These are phyloP conservation scores for Proliferodiscus dingleyae DNA, from an alignment of 2,329 filamentous ascomycete species.

Conservation along the genomic window DNA sequence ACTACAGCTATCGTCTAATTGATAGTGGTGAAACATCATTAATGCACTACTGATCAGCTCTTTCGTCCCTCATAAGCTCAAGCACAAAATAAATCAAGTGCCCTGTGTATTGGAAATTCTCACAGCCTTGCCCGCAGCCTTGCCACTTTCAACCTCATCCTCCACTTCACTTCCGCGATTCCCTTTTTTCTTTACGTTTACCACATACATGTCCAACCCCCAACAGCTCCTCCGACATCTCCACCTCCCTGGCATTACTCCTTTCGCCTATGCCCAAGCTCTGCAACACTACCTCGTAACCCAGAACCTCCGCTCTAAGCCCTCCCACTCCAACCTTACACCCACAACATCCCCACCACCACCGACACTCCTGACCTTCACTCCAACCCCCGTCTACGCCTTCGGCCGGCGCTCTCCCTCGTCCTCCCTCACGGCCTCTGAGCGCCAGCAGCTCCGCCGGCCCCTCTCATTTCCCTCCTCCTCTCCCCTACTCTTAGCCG, in stretches of 20 bases:
- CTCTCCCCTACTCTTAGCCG: not conserved
- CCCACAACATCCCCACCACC: constrained; percentile 60
- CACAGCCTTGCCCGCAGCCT: no score
- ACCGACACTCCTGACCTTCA: constrained; percentile 76
- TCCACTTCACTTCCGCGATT: no score
- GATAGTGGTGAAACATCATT: no score
- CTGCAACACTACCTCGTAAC: constrained; percentile 54
- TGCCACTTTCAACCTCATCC: not conserved
- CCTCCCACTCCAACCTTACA: constrained; percentile 26
- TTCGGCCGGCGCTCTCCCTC: constrained; percentile 68
- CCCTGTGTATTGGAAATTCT: no score
- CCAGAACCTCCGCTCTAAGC: constrained; percentile 56
- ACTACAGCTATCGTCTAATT: no score
- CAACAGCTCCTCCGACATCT: constrained; percentile 50
- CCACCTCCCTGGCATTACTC: constrained; percentile 48
- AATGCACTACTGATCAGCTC: no score
- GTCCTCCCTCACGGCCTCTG: constrained; percentile 35
- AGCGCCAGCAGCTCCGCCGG: constrained; percentile 36
- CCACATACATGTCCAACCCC: constrained; percentile 5
- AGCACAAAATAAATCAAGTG: no score
- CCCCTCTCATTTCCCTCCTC: constrained; percentile 16
- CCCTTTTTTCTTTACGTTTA: not conserved
- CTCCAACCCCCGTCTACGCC: constrained; percentile 79
- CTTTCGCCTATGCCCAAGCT: constrained; percentile 48
- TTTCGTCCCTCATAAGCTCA: no score